Conservation (phyloP, 1,139 yeast genomes). For the Debaryomycetaceae sp. region DNA sequence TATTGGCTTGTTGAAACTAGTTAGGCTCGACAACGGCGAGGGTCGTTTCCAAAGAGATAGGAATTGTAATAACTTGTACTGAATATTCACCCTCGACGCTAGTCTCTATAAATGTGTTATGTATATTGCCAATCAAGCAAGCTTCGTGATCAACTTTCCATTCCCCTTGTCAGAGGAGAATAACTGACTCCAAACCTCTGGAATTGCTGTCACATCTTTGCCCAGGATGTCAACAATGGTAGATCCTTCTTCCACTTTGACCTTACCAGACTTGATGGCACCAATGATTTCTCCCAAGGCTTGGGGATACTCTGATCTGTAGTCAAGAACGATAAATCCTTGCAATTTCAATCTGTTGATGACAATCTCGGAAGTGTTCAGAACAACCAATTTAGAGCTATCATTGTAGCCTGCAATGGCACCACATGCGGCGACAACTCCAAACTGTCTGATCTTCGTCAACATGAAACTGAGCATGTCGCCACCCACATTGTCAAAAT, state of each 20-base stretch:
- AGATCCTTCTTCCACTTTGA: conserved; percentile 25
- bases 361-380: conserved; percentile 41
- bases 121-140: conserved; percentile 11
- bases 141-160: conserved; percentile 36
- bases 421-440: conserved; percentile 57
- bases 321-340: conserved; percentile 49
- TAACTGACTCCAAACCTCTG: conserved; percentile 26
- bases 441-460: conserved; percentile 35
- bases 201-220: conserved; percentile 20
- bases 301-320: conserved; percentile 24
- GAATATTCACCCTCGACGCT: too few relatives aligned
- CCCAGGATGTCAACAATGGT: conserved; percentile 24
- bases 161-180: conserved; percentile 28
- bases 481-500: conserved; percentile 66
- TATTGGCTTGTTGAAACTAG: too few relatives aligned
- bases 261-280: conserved; percentile 39
- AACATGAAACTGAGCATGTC: conserved; percentile 49
- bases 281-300: conserved; percentile 32
- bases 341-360: conserved; percentile 44
- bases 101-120: too few relatives aligned
- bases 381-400: conserved; percentile 25
- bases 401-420: conserved; percentile 59
- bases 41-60: too few relatives aligned
- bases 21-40: too few relatives aligned
- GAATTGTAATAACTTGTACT: too few relatives aligned